Evolutionary conservation across 2,329 filamentous ascomycete genomes (phyloP).

Genomic region (Paramyrothecium roridum): DNA sequence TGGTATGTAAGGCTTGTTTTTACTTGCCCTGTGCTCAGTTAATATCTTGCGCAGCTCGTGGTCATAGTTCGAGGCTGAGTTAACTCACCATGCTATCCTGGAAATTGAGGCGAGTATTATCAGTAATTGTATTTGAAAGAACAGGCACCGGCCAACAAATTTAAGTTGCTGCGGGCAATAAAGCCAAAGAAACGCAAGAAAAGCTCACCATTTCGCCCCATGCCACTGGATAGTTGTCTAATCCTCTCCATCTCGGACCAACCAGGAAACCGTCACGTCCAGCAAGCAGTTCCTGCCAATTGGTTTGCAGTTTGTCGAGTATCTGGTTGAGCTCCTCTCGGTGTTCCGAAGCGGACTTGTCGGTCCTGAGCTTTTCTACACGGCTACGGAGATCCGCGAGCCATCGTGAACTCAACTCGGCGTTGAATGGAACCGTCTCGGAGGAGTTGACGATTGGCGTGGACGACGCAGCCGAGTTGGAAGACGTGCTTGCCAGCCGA

Average conservation of each 20-base stretch:
- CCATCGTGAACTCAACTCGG: conserved; percentile 2
- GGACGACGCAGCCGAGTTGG: too few species aligned
- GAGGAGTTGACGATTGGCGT: neutral
- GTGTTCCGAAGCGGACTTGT: conserved; percentile 60
- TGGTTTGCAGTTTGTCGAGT: too few species aligned
- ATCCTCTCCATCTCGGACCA: conserved; percentile 50
- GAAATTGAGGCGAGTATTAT: too few species aligned
- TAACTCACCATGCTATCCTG: conserved; percentile 52
- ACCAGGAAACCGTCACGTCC: conserved; percentile 68
- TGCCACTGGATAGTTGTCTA: conserved; percentile 65
- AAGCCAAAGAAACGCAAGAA: too few species aligned
- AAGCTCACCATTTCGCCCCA: conserved; percentile 88
- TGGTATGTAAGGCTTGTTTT: conserved; percentile 2
- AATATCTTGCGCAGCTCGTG: too few species aligned
- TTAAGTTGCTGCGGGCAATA: too few species aligned
- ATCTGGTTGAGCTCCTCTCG: too few species aligned
- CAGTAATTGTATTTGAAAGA: conserved; percentile 24
- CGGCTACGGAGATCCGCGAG: conserved; percentile 8
- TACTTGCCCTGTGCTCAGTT: too few species aligned
- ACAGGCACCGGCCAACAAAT: too few species aligned
- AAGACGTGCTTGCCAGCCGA: too few species aligned
- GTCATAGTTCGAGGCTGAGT: neutral
- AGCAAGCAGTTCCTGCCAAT: too few species aligned
- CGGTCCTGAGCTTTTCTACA: conserved; percentile 58
- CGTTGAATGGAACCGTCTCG: conserved; percentile 1